Conservation (phyloP, 805 yeast genomes). For the Cyberlindnera galapagoensis region DNA sequence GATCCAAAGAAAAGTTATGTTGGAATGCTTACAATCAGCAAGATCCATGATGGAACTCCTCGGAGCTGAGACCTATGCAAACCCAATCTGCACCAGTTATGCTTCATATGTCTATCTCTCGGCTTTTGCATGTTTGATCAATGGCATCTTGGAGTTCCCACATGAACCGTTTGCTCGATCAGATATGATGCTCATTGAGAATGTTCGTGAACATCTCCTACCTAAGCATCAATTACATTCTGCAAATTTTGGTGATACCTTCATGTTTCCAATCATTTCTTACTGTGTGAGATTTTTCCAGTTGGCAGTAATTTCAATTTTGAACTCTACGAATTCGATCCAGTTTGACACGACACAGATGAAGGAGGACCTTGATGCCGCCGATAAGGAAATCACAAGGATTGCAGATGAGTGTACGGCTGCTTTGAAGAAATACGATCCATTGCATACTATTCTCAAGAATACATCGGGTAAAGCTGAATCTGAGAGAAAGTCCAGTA, state of each 20-base stretch:
- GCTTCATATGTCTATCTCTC: slow-evolving; percentile 16
- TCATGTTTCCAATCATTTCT: slow-evolving; percentile 7
- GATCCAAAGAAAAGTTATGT: no score
- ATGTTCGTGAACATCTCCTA: no score
- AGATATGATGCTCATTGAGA: no score
- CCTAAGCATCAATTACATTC: slow-evolving; percentile 1
- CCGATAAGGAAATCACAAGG: slow-evolving; percentile 3
- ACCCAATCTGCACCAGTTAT: slow-evolving; percentile 9
- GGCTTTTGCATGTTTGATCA: slow-evolving; percentile 21
- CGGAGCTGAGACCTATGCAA: slow-evolving; percentile 3
- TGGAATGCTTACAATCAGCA: slow-evolving; percentile 17
- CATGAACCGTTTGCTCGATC: slow-evolving; percentile 5
- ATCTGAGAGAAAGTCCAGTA: slow-evolving; percentile 8
- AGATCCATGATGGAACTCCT: slow-evolving; percentile 9
- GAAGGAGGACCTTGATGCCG: slow-evolving; percentile 6
- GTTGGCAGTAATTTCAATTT: slow-evolving; percentile 15
- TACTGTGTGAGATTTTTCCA: slow-evolving; percentile 16
- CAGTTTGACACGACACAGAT: slow-evolving; percentile 4
- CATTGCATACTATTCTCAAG: slow-evolving; percentile 2
- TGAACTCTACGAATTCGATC: slow-evolving; percentile 9
- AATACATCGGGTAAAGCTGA: slow-evolving; percentile 6
- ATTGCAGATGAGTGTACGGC: no score
- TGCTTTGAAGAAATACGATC: no score
- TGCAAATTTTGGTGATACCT: neutral
- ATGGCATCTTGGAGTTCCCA: slow-evolving; percentile 20